These are phyloP conservation scores for Xerocomellus dryophilus DNA, from an alignment of 768 basidiomycete genomes.

Conservation along the genomic window DNA sequence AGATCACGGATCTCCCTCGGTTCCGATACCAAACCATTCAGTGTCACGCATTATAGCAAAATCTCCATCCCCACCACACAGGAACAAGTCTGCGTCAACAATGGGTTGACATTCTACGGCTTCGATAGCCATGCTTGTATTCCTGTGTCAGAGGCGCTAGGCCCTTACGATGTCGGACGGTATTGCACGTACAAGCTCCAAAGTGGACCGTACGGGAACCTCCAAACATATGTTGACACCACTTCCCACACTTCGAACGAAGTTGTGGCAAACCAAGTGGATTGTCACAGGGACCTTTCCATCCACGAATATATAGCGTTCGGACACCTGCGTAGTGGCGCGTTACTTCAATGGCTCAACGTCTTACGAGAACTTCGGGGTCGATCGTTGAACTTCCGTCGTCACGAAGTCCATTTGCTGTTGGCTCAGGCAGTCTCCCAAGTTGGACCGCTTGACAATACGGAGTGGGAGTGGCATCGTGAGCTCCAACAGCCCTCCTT, in stretches of 20 bases:
- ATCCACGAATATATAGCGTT: constrained; percentile 48
- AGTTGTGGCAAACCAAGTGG: constrained; percentile 40
- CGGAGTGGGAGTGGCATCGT: constrained; percentile 37
- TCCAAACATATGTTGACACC: constrained; percentile 36
- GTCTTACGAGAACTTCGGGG: constrained; percentile 44
- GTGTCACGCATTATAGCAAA: constrained; percentile 12
- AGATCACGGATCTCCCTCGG: constrained; percentile 21
- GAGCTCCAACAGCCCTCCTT: constrained; percentile 36
- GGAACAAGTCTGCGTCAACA: constrained; percentile 29
- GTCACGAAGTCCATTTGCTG: constrained; percentile 40
- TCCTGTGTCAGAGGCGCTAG: constrained; percentile 16
- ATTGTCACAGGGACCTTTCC: constrained; percentile 39
- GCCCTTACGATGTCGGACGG: constrained; percentile 10
- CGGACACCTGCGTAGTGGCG: constrained; percentile 43
- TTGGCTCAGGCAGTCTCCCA: constrained; percentile 46
- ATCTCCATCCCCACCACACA: constrained; percentile 11
- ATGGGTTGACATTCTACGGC: constrained; percentile 32
- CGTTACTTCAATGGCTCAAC: constrained; percentile 49
- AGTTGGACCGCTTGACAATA: constrained; percentile 30
- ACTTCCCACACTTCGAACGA: constrained; percentile 44
- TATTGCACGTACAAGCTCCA: constrained; percentile 36
- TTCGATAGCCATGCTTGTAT: constrained; percentile 25
- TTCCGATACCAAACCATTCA: constrained; percentile 22
- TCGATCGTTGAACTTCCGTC: constrained; percentile 37
- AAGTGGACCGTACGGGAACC: constrained; percentile 29